Base-by-base conservation (phyloP, 768 basidiomycete genomes). In the Podaxis sp. region DNA sequence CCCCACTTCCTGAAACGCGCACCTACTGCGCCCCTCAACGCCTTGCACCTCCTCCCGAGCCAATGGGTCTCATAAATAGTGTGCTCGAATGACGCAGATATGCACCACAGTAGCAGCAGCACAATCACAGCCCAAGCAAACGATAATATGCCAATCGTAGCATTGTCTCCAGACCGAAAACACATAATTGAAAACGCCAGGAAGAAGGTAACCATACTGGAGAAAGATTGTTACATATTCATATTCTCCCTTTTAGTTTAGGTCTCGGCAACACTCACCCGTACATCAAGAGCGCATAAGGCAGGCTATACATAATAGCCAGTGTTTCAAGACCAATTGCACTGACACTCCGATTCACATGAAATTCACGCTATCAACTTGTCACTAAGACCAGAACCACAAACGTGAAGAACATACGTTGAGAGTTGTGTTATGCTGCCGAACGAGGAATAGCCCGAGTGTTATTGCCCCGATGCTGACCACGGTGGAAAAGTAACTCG, bases 391-490 rank as follows among this genome's bases (percentile, higher is more conserved):
- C 17, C n/a, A 11, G 41, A 48, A 58, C 2, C 4, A 2, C 7
- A 41, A 33, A n/a, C 20, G 4, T 4, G 12, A 40, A 46, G 15
- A 20, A 44, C 40, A 17, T 30, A 60, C 59, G 30, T 20, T 7
- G 26, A 53, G 26, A 15, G 24, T 40, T 28, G 17, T 28, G n/a
- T 24, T 33, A 17, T 67, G 58, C 26, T 62, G 60, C 13, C 60
- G 54, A n/a, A 56, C 44, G 15, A 67, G 57, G 22, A 63, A 26
- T 11, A 67, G n/a, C 7, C 66, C 61, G 15, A 62, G 62, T 30
- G 60, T 50, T 15, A 67, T 65, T 30, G 64, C 52, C n/a, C 66
- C 60, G 38, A 67, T 63, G 36, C 64, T 65, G 11, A 58, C 40
- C 37, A 58, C 57, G 44, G 65, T 63, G 4, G 66, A 67, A 24